Conservation (phyloP, 2,329 filamentous ascomycete species). For the Alternaria ethzedia region DNA sequence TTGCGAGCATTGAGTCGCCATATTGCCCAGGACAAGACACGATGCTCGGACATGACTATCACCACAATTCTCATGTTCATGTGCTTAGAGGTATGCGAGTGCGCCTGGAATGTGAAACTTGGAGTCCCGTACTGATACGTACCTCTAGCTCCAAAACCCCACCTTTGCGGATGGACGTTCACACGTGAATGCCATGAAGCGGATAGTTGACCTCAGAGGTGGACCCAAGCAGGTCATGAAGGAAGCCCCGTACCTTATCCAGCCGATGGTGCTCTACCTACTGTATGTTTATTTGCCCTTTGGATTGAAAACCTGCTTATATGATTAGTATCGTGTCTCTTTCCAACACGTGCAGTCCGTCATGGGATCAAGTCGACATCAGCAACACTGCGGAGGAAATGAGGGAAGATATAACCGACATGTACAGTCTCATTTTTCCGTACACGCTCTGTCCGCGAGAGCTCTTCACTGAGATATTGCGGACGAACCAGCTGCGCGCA, state of each 20-base stretch:
- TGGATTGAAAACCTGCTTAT: background rate
- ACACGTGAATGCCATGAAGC: constrained; percentile 35
- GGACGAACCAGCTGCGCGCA: constrained; percentile 30
- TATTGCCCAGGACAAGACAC: constrained; percentile 32
- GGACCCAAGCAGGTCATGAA: constrained; percentile 28
- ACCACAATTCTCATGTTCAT: constrained; percentile 39
- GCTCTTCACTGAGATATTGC: constrained; percentile 33
- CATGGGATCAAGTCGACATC: constrained; percentile 32
- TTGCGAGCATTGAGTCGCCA: constrained; percentile 33
- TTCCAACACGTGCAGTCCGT: constrained; percentile 36
- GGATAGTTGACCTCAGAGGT: constrained; percentile 37
- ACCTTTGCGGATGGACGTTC: constrained; percentile 32
- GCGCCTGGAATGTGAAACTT: background rate
- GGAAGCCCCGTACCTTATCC: constrained; percentile 22
- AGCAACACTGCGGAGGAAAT: constrained; percentile 16
- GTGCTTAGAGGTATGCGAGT: constrained; percentile 32
- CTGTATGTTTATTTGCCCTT: constrained; percentile 22
- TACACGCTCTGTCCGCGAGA: constrained; percentile 33
- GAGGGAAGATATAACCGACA: constrained; percentile 20
- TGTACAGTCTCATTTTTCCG: constrained; percentile 38
- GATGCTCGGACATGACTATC: constrained; percentile 33
- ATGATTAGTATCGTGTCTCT: constrained; percentile 28
- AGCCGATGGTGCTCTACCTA: constrained; percentile 31
- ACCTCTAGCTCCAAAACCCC: constrained; percentile 33
- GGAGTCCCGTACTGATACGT: background rate